A percentile compares a stretch with the other conserved stretches of the same genome.
phyloP scores from a whole-genome alignment of 1,284 basidiomycete species.

The Ceratobasidium sp. region DNA sequence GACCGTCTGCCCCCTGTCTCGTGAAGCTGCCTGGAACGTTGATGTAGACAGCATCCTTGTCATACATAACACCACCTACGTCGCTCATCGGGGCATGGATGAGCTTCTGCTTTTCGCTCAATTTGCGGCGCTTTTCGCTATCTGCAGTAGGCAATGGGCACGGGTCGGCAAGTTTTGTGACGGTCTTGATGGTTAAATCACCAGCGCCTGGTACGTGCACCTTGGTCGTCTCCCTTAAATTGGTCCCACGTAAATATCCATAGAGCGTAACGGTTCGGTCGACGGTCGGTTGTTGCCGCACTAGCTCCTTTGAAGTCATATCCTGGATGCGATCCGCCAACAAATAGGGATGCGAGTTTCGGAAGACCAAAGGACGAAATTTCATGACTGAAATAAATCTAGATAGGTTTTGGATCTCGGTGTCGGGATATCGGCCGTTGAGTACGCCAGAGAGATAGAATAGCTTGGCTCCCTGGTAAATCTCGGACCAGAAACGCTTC shows the following conservation, averaged over 20 bases:
- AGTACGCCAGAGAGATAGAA: slow-evolving; percentile 98
- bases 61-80: slow-evolving; percentile 95
- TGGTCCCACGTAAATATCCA: slow-evolving; percentile 93
- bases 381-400: slow-evolving; percentile 99
- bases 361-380: slow-evolving; percentile 95
- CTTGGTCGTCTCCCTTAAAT: slow-evolving; percentile 80
- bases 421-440: slow-evolving; percentile 97
- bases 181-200: slow-evolving; percentile 77
- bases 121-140: slow-evolving; percentile 89
- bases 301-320: slow-evolving; percentile 85
- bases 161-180: slow-evolving; percentile 86
- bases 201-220: slow-evolving; percentile 97
- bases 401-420: slow-evolving; percentile 93
- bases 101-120: slow-evolving; percentile 95
- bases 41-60: slow-evolving; percentile 98
- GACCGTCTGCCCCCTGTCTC: slow-evolving; percentile 56
- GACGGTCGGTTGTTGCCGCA: slow-evolving; percentile 85
- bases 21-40: slow-evolving; percentile 96
- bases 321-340: slow-evolving; percentile 97
- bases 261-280: slow-evolving; percentile 93
- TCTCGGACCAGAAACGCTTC: slow-evolving; percentile 99
- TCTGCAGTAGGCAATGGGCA: slow-evolving; percentile 93
- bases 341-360: slow-evolving; percentile 94
- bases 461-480: slow-evolving; percentile 97
- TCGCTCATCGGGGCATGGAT: slow-evolving; percentile 99